Evolutionary conservation across 2,329 filamentous ascomycete species (phyloP).

Genomic region (Cylindrodendrum hubeiense): DNA sequence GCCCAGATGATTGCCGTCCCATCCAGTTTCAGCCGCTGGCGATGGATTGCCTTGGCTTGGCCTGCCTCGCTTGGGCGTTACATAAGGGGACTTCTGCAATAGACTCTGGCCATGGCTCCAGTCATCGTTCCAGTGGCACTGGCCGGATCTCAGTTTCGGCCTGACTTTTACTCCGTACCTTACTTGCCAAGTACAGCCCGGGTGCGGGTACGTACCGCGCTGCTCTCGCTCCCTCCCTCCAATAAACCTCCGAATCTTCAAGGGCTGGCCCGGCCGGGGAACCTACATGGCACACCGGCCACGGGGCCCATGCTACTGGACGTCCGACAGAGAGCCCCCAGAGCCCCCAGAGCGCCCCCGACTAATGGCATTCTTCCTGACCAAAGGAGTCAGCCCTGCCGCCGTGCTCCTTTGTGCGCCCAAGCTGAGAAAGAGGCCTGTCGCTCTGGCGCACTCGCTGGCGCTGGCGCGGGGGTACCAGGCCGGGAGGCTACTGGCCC

Average conservation of each 20-base stretch:
- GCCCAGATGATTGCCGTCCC: background rate
- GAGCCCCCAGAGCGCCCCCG: background rate
- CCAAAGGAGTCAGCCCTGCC: conserved; percentile 24
- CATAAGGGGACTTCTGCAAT: background rate
- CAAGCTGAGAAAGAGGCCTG: conserved; percentile 17
- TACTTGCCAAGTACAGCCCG: background rate
- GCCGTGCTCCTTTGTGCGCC: conserved; percentile 7
- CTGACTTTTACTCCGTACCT: background rate
- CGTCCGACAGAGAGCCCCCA: no score
- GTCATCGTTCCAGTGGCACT: background rate
- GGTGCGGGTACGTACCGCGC: background rate
- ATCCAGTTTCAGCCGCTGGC: background rate
- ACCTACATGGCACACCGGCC: background rate
- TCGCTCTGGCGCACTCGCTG: conserved; percentile 12
- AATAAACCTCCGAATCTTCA: conserved; percentile 6
- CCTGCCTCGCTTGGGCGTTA: background rate
- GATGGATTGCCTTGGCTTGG: background rate
- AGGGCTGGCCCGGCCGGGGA: background rate
- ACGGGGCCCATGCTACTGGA: background rate
- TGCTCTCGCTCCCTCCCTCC: background rate
- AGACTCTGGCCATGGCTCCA: background rate
- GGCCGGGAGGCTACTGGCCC: conserved; percentile 15
- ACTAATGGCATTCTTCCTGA: conserved; percentile 4
- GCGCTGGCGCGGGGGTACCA: conserved; percentile 17
- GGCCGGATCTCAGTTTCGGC: background rate